Conservation (phyloP, 176 grass and related monocot species). For the Panicum miliaceum region DNA sequence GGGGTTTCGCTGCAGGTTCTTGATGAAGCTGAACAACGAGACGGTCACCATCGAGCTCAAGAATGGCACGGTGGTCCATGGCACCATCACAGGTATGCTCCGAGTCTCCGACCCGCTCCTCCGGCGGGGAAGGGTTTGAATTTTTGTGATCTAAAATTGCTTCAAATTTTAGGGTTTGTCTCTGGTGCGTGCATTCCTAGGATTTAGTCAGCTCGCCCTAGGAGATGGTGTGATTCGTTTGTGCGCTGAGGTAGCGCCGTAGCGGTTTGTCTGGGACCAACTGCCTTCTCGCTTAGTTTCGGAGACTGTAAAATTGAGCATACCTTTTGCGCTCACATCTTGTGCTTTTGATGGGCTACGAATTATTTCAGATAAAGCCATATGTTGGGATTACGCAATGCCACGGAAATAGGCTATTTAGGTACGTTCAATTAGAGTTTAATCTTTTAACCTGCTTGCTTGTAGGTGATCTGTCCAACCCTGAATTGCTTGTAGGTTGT, state of each 20-base stretch:
- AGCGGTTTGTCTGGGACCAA: constrained; percentile 7
- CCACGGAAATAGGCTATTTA: neutral
- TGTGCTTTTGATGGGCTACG: neutral
- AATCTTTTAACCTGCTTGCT: neutral
- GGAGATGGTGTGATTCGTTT: neutral
- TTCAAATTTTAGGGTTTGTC: neutral
- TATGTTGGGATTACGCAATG: neutral
- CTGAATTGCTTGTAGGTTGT: neutral
- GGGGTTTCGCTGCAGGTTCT: constrained; percentile 59
- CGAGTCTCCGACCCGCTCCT: neutral
- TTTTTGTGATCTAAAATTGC: neutral
- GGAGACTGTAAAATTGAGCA: neutral
- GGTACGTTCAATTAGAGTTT: neutral
- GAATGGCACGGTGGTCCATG: constrained; percentile 93
- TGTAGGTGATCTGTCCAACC: neutral
- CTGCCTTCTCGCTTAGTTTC: neutral
- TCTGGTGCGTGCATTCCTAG: neutral
- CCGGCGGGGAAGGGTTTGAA: neutral
- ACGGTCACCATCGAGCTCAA: constrained; percentile 97
- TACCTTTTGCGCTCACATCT: neutral
- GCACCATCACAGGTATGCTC: constrained; percentile 80
- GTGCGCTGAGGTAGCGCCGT: neutral
- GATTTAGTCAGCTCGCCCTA: neutral
- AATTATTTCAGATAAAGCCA: neutral
- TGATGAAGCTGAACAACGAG: constrained; percentile 99